Percentiles rank a stretch among this genome's conserved stretches.
Evolutionary conservation across 208 protist genomes (phyloP).

Genomic region (Herpetomonas tarakana): DNA sequence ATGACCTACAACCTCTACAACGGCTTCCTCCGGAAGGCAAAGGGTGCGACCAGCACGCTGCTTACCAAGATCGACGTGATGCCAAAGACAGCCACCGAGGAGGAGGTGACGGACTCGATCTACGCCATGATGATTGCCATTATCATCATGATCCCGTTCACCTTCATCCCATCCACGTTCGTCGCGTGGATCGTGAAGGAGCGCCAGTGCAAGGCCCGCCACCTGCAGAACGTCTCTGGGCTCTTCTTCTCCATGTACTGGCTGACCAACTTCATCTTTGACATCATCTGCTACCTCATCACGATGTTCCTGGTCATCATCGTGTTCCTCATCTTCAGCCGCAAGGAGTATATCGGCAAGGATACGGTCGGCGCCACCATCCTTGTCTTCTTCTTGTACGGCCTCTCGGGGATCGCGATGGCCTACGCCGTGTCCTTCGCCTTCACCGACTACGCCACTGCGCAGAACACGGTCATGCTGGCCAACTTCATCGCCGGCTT

Average conservation of each 20-base stretch:
- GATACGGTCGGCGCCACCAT: slow-evolving; percentile 39
- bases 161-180: slow-evolving; percentile 61
- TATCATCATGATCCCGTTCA: slow-evolving; percentile 69
- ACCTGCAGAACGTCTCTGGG: slow-evolving; percentile 72
- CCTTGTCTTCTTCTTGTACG: slow-evolving; percentile 60
- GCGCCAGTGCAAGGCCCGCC: slow-evolving; percentile 55
- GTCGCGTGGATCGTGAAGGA: slow-evolving; percentile 80
- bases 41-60: slow-evolving; percentile 7
- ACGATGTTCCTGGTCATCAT: slow-evolving; percentile 57
- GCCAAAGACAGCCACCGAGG: slow-evolving; percentile 38
- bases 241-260: slow-evolving; percentile 64
- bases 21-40: slow-evolving; percentile 20
- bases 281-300: slow-evolving; percentile 57
- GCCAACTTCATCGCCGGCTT: slow-evolving; percentile 80
- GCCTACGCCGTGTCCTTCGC: slow-evolving; percentile 62
- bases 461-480: slow-evolving; percentile 66
- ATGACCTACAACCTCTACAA: slow-evolving; percentile 33
- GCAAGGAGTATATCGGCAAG: slow-evolving; percentile 50
- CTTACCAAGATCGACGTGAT: slow-evolving; percentile 31
- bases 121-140: slow-evolving; percentile 53
- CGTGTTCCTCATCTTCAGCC: slow-evolving; percentile 55
- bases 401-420: slow-evolving; percentile 50
- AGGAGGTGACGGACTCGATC: slow-evolving; percentile 19
- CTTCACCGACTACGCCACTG: slow-evolving; percentile 60
- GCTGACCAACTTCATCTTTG: slow-evolving; percentile 77